Base-by-base conservation (phyloP, 768 basidiomycete species). In the Psilocybe sp. region DNA sequence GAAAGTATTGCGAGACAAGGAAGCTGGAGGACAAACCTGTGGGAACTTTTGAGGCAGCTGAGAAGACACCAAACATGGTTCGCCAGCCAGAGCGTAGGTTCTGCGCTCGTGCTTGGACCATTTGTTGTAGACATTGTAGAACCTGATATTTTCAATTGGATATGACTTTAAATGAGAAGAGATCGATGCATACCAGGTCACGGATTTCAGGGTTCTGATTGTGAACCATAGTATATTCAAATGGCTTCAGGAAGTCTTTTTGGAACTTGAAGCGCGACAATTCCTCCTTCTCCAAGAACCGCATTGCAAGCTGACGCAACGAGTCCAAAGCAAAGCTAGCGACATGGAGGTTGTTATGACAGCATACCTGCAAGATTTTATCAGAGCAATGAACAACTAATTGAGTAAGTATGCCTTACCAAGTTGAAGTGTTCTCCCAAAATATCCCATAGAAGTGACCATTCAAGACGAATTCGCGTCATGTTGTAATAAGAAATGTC, bases 401-500 rank as follows among this genome's bases (percentile, higher is more conserved):
- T 8, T 33, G 14, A 40, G 35, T 20, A n/a, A 14, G 63, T 43
- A 28, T 3, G 16, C 14, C 74, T 54, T 60, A 93, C 96, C 69
- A 98, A 89, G 64, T 99, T 98, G 71, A 99, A 98, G 68, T 99
- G 97, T 66, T 97, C 94, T 44, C 97, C 97, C 9, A 99, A 72
- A 44, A 98, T 98, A 59, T 91, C 88, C 97, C 97, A 99, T 53
- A 99, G 76, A 67, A 92, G 90, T 0, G 92, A 92, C 97, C 97
- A 99, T 66, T 99, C 97, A 42, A 99, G 71, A 68, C 97, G 91
- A 63, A 99, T 98, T 42, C 97, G 87, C 54, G 77, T 87, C 97
- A 99, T 99, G 69, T 99, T 99, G 72, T 99, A 99, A 68, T 99
- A 99, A 8, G 95, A 97, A 48, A 99, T 98, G 64, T 99, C 97